Evolutionary conservation across 2,329 filamentous ascomycete species (phyloP).

Genomic region (Fulvia fulva): DNA sequence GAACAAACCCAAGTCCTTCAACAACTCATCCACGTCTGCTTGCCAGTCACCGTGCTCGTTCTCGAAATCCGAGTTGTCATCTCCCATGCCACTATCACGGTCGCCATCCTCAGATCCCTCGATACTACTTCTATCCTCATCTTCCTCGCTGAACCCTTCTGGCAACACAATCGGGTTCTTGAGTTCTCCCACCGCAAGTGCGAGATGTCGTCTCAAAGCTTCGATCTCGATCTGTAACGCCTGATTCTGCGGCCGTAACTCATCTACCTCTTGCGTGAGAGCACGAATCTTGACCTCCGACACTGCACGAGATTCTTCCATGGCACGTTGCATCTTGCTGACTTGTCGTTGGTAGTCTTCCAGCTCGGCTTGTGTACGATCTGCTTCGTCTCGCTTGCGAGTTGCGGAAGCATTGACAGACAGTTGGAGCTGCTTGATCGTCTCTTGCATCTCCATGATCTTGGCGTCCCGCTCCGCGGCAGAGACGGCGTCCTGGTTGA

Average conservation of each 20-base stretch:
- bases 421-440: slow-evolving; percentile 81
- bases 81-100: slow-evolving; percentile 55
- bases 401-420: slow-evolving; percentile 56
- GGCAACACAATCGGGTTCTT: slow-evolving; percentile 81
- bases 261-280: slow-evolving; percentile 54
- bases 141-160: slow-evolving; percentile 32
- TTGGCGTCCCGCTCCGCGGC: slow-evolving; percentile 91
- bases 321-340: slow-evolving; percentile 82
- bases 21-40: slow-evolving; percentile 76
- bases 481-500: slow-evolving; percentile 93
- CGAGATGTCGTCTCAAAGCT: slow-evolving; percentile 79
- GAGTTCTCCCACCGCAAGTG: slow-evolving; percentile 76
- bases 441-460: slow-evolving; percentile 90
- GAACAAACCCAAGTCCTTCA: slow-evolving; percentile 76
- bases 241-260: slow-evolving; percentile 47
- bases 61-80: slow-evolving; percentile 44
- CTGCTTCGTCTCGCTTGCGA: slow-evolving; percentile 67
- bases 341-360: slow-evolving; percentile 95
- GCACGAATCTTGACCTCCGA: slow-evolving; percentile 91
- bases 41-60: slow-evolving; percentile 55
- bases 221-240: slow-evolving; percentile 72
- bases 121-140: slow-evolving; percentile 18
- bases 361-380: slow-evolving; percentile 74
- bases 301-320: slow-evolving; percentile 90
- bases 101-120: slow-evolving; percentile 50